Base-by-base conservation (phyloP, 2,329 filamentous ascomycete species). In the Beauveria varroae region DNA sequence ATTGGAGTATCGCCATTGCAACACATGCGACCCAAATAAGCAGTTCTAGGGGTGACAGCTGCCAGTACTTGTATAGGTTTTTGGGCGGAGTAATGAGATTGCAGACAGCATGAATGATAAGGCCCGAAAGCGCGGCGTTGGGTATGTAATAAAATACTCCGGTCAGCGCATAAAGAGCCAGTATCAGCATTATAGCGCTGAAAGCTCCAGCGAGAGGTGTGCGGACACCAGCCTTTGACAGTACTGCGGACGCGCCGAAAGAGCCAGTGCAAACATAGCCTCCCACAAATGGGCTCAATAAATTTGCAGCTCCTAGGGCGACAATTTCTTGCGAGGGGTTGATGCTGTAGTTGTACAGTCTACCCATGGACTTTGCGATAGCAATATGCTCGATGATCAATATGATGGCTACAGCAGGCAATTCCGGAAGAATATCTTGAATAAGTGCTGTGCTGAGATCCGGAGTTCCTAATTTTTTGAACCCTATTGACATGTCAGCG, bases 141-240 rank as follows among this genome's bases (percentile, higher is more conserved):
- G 90, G 89, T 60, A 95, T 93, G 72, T 89, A 93, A 78, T 84
- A 92, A 78, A 95, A 93, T 34, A 93, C 85, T 0, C 85, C 84
- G 0, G 90, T 87, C 30, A 95, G 76, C 5, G 86, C 89, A 67
- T 95, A 93, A 62, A 93, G 85, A 5, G 90, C 89, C 10, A 95
- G 77, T 0, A 93, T 78, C 1, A 95, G 86, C 6, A 95, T 83
- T 30, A 89, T 62, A 0, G 89, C 90, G 37, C 89, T 93, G 66
- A 93, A 90, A 28, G 91, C 79, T 72, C 90, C 89, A 34, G 88
- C 90, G 44, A 93, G 78, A 0, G 90, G 90, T 0, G 89, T 93
- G 46, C 88, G 84, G 4, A 93, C 90, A 65, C 90, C 90, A 57
- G 90, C 89, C 73, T 93, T 93, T 3, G 89, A 90, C 68, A 93